Evolutionary conservation across 2,329 filamentous ascomycete genomes (phyloP).

Genomic region (Ascochyta clinopodiicola): DNA sequence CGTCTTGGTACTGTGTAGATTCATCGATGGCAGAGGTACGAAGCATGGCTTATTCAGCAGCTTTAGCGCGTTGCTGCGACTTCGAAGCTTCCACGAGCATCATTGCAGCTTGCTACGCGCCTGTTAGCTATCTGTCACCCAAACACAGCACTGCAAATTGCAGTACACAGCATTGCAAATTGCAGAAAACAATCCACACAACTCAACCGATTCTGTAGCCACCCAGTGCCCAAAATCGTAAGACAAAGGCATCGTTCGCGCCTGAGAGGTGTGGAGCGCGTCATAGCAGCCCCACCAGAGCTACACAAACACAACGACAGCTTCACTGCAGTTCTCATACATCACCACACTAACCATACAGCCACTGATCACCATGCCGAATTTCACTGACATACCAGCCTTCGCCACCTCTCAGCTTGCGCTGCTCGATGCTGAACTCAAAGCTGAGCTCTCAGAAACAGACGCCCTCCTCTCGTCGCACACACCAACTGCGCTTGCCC

Average conservation of each 20-base stretch:
- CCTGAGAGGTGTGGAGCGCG: slow-evolving; percentile 1
- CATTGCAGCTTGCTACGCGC: neutral
- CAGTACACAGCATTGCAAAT: no score
- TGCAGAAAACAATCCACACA: no score
- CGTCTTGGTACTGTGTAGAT: neutral
- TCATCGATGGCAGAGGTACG: neutral
- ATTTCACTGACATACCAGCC: slow-evolving; percentile 62
- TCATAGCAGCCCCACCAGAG: slow-evolving; percentile 17
- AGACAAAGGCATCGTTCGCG: neutral
- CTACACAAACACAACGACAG: slow-evolving; percentile 6
- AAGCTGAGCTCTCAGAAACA: slow-evolving; percentile 75
- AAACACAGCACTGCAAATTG: no score
- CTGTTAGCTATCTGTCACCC: no score
- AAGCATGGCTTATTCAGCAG: neutral
- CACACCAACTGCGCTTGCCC: slow-evolving; percentile 72
- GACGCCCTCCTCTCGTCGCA: slow-evolving; percentile 70
- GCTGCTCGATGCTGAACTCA: slow-evolving; percentile 73
- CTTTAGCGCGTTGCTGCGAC: neutral
- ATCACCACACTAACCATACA: slow-evolving; percentile 3
- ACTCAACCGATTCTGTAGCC: no score
- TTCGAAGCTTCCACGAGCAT: neutral
- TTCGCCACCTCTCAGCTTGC: slow-evolving; percentile 76
- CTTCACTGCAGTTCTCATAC: neutral
- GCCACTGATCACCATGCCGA: slow-evolving; percentile 28
- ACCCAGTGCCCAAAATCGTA: no score